Evolutionary conservation across 2,329 filamentous ascomycete genomes (phyloP), one percentile per base, ranked within the genome.

Genomic region (Diaporthe velutina): DNA sequence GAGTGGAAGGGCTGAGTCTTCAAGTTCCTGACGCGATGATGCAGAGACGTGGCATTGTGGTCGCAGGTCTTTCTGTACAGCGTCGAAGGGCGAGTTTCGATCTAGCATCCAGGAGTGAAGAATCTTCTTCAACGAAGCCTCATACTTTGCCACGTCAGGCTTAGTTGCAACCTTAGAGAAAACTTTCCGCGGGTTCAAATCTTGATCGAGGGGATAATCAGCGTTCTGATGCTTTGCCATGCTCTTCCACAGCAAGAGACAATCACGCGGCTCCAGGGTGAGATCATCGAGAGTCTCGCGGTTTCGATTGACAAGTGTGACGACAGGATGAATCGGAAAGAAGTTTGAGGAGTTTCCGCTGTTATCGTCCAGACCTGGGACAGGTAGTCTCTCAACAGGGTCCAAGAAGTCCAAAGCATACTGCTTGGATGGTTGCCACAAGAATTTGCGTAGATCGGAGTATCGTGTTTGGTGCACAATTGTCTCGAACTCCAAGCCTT

Each of bases 371-470:
- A 90, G 77, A 1, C 88, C 88, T 4, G 85, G 85, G 3, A 85
- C 77, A 1, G 84, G 84, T 15, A 89, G 80, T 13, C 83, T 82
- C 33, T 84, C 80, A 6, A 83, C 81, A 30, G 84, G 84, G 4
- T 80, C 73, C 1, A 94, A 81, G 0, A 89, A 90, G 15, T 86
- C 79, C 78, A 93, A 93, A 0, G 80, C 74, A 67, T 88, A 88
- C 1, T 78, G 73, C 52, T 83, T 79, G 0, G 87, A 87, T 3
- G 91, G 87, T 0, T 85, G 81, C 80, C 94, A 95, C 48, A 91
- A 82, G 78, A 94, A 95, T 79, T 95, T 95, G n/a, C 93, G 88
- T 1, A 96, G 84, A 80, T 96, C 94, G 0, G 93, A 95, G 82
- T 95, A 96, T 64, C 94, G 88, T 48, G 92, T 88, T 1, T 85